These are phyloP conservation scores for Mortierella hygrophila DNA, from an alignment of 192 early-diverging fungal species.

Conservation along the genomic window DNA sequence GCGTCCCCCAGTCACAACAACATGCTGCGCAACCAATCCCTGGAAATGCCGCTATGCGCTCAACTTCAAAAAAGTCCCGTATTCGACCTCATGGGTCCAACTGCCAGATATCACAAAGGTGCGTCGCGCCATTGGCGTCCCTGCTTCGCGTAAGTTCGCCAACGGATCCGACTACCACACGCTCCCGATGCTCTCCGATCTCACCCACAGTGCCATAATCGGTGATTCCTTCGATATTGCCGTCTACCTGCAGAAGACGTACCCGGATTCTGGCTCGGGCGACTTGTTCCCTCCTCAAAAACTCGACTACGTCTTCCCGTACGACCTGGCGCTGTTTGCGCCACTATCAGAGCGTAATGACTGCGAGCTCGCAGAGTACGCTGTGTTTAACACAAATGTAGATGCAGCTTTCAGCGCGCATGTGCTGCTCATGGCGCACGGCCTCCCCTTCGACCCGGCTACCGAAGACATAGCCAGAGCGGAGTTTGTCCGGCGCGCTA, in stretches of 20 bases:
- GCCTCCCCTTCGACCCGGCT: constrained; percentile 43
- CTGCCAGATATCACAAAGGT: constrained; percentile 39
- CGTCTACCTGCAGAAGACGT: constrained; percentile 43
- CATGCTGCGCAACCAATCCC: constrained; percentile 33
- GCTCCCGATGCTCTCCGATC: constrained; percentile 45
- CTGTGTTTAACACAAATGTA: constrained; percentile 35
- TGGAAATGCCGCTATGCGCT: constrained; percentile 49
- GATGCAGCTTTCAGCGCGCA: constrained; percentile 41
- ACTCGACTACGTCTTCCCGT: constrained; percentile 49
- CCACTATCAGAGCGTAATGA: constrained; percentile 49
- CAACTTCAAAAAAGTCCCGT: constrained; percentile 48
- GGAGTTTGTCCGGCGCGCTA: constrained; percentile 42
- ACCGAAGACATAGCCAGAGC: constrained; percentile 21
- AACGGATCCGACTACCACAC: constrained; percentile 41
- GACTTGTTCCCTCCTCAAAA: constrained; percentile 51
- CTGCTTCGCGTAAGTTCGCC: constrained; percentile 41
- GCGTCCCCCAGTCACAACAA: constrained; percentile 26
- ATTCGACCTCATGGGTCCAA: constrained; percentile 50
- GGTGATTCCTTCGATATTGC: constrained; percentile 55
- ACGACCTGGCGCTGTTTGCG: constrained; percentile 18
- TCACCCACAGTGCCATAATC: constrained; percentile 24
- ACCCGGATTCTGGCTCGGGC: constrained; percentile 42
- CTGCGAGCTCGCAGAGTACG: constrained; percentile 24
- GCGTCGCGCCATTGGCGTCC: constrained; percentile 36
- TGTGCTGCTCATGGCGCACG: constrained; percentile 28